Conservation (phyloP, 176 grass and related monocot genomes). For the Carex pumila region DNA sequence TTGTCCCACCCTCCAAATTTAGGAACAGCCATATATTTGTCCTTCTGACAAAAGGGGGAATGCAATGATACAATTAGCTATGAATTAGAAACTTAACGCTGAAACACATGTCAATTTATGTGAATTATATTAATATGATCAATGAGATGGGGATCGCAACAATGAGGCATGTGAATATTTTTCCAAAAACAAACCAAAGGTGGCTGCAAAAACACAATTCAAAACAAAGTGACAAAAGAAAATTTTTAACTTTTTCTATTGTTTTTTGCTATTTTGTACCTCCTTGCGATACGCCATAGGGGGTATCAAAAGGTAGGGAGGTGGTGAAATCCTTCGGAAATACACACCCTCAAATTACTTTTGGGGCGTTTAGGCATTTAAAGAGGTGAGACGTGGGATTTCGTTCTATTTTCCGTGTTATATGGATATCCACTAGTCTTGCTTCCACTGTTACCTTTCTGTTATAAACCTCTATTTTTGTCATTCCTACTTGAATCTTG, state of each 20-base stretch:
- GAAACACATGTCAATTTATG: neutral
- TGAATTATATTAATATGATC: neutral
- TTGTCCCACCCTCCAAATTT: constrained; percentile 37
- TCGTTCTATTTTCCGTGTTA: neutral
- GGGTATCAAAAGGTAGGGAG: constrained; percentile 1
- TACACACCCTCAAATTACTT: neutral
- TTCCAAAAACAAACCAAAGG: neutral
- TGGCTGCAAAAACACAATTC: neutral
- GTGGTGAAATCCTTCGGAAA: neutral
- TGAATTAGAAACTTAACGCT: neutral
- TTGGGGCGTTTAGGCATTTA: neutral
- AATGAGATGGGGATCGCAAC: neutral
- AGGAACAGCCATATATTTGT: constrained; percentile 16
- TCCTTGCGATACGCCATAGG: constrained; percentile 19
- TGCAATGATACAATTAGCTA: neutral
- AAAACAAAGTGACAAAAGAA: neutral
- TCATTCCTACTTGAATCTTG: no score
- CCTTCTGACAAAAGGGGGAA: constrained; percentile 3
- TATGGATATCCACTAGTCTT: constrained; percentile 3
- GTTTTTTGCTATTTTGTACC: neutral
- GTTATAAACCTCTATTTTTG: neutral
- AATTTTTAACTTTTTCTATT: neutral
- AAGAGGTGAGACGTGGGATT: neutral
- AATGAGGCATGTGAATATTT: neutral
- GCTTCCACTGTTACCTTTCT: neutral